Evolutionary conservation across 163 green algal genomes (phyloP).

Genomic region (Coccomyxa subellipsoidea): DNA sequence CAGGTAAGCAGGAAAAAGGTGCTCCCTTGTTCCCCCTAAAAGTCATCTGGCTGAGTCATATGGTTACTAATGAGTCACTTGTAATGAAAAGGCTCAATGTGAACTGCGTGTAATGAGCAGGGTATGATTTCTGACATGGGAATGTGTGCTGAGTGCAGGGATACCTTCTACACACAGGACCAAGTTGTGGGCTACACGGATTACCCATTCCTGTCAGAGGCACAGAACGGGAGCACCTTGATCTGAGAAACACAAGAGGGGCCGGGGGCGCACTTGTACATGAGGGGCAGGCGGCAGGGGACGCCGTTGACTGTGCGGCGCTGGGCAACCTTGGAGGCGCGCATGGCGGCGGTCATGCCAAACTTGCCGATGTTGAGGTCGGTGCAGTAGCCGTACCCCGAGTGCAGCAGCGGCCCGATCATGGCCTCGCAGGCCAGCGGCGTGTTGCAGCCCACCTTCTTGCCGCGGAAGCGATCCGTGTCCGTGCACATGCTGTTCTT

Average conservation of each 20-base stretch:
- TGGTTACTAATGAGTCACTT: too few relatives aligned
- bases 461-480: not conserved
- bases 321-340: not conserved
- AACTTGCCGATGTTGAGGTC: conserved; percentile 6
- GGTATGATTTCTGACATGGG: too few relatives aligned
- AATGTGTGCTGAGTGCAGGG: not conserved
- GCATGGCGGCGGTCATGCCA: conserved; percentile 8
- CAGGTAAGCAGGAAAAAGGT: too few relatives aligned
- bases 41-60: too few relatives aligned
- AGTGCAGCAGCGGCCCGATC: conserved; percentile 7
- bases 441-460: not conserved
- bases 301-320: not conserved
- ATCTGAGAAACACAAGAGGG: not conserved
- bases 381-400: conserved; percentile 9
- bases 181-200: conserved; percentile 67
- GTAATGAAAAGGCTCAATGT: too few relatives aligned
- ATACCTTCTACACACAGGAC: conserved; percentile 67
- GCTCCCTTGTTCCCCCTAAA: too few relatives aligned
- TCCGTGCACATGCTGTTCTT: conserved; percentile 1
- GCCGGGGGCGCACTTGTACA: conserved; percentile 1
- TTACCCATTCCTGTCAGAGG: conserved; percentile 69
- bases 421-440: not conserved
- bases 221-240: not conserved
- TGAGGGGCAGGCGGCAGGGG: conserved; percentile 13
- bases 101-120: too few relatives aligned